phyloP scores from a whole-genome alignment of 2,329 filamentous ascomycete species.

The Neonectria sp. region DNA sequence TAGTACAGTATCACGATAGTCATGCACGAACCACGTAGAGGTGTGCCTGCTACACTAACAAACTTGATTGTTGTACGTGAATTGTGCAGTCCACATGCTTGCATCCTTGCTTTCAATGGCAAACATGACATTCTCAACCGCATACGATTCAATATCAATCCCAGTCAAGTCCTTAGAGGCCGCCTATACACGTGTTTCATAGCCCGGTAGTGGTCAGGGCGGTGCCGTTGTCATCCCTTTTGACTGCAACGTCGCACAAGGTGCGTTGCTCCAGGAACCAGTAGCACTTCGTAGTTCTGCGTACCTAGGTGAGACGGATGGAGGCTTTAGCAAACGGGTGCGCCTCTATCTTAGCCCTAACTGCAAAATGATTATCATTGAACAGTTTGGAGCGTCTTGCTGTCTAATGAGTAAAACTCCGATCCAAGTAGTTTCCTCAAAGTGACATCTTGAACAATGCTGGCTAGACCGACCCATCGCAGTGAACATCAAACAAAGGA shows the following conservation, averaged over 20 bases:
- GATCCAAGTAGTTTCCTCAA: neutral
- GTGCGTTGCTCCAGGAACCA: neutral
- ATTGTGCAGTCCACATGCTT: neutral
- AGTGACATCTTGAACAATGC: neutral
- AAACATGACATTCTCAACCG: neutral
- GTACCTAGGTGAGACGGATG: neutral
- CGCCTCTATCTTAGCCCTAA: neutral
- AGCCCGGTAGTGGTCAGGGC: neutral
- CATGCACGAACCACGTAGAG: neutral
- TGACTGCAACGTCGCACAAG: neutral
- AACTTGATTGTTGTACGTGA: neutral
- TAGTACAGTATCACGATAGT: neutral
- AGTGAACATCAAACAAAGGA: neutral
- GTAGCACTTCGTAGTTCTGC: neutral
- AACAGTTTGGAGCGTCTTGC: neutral
- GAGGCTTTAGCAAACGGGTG: neutral
- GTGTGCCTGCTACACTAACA: neutral
- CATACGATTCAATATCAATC: neutral
- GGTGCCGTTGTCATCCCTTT: neutral
- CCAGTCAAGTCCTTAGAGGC: neutral
- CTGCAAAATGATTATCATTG: neutral
- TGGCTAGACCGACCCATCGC: neutral
- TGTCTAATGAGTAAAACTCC: neutral
- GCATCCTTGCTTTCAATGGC: neutral
- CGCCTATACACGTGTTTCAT: neutral